phyloP scores from a whole-genome alignment of 2,329 filamentous ascomycete genomes.

The Xylariaceae sp. region DNA sequence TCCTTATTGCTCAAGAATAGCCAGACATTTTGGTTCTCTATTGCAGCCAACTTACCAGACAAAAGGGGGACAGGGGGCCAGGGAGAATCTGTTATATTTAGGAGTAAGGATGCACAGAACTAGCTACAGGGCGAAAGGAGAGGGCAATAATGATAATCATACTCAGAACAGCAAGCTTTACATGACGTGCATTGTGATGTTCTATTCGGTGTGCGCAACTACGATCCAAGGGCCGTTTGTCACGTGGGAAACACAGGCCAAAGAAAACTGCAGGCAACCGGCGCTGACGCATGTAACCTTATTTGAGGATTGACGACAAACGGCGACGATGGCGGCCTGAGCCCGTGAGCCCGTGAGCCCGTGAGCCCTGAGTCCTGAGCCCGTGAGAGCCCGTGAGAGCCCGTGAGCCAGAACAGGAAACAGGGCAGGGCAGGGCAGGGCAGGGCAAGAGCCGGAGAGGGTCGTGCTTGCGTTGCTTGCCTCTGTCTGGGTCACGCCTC shows the following conservation, averaged over 20 bases:
- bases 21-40: neutral
- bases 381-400: neutral
- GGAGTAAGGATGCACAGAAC: neutral
- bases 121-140: neutral
- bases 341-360: neutral
- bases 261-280: slow-evolving; percentile 35
- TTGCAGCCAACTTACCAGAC: neutral
- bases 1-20: neutral
- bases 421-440: neutral
- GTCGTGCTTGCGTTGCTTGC: neutral
- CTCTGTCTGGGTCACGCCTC: slow-evolving; percentile 7
- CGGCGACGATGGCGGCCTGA: slow-evolving; percentile 26
- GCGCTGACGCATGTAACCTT: slow-evolving; percentile 33
- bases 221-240: slow-evolving; percentile 30
- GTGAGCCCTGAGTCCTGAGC: neutral
- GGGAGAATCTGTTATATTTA: neutral
- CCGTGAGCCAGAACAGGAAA: neutral
- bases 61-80: neutral
- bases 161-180: neutral
- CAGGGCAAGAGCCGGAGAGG: neutral
- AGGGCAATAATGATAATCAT: neutral
- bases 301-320: slow-evolving; percentile 34
- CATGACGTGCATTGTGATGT: slow-evolving; percentile 14
- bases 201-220: slow-evolving; percentile 15
- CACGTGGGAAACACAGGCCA: slow-evolving; percentile 37